Base-by-base conservation (phyloP, 108 stramenopile species). In the Nitzschia putrida region DNA sequence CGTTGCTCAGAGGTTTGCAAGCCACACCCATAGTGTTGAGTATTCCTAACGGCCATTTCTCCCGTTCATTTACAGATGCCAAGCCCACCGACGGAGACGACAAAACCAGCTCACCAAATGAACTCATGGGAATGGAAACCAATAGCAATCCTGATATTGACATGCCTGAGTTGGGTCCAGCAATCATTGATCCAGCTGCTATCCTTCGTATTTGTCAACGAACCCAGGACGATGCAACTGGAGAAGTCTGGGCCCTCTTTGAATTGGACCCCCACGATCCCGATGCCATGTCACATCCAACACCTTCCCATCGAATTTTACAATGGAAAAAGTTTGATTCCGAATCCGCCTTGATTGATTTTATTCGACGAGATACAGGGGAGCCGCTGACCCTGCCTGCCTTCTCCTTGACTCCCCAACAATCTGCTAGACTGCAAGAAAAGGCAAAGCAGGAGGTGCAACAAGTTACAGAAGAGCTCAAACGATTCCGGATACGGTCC, bases 351-450 rank as follows among this genome's bases (percentile, higher is more conserved):
- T 58, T 94, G 44, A 64, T 63, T n/a, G 90, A 94, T 64, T 88
- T 85, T 54, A 89, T 94, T 56, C 84, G 90, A 21, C 70, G 89
- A 13, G 90, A 94, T 68, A 90, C 90, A 16, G 94, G 94, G 20
- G 94, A 95, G 81, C 91, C 91, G 24, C 39, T 95, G 25, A 73
- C 78, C 18, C 55, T 95, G 12, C 93, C 93, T 25, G 88, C 88
- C 0, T 89, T 82, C 53, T 90, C 90, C 20, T 74, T 92, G 7
- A 84, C 84, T 51, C 93, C 90, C 23, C 83, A 84, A 52, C 91
- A 95, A 80, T 95, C 93, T 11, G 47, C 69, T 12, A 61, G 76
- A 42, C 80, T 92, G 13, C 74, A 71, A 64, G 66, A 80, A 41
- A 86, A 92, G 8, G 84, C 93, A 7, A 78, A 82, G 57, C 65